Percentiles rank a stretch among this genome's conserved stretches.
phyloP scores from a whole-genome alignment of 495 filamentous ascomycete species.

The Neurospora sp. region DNA sequence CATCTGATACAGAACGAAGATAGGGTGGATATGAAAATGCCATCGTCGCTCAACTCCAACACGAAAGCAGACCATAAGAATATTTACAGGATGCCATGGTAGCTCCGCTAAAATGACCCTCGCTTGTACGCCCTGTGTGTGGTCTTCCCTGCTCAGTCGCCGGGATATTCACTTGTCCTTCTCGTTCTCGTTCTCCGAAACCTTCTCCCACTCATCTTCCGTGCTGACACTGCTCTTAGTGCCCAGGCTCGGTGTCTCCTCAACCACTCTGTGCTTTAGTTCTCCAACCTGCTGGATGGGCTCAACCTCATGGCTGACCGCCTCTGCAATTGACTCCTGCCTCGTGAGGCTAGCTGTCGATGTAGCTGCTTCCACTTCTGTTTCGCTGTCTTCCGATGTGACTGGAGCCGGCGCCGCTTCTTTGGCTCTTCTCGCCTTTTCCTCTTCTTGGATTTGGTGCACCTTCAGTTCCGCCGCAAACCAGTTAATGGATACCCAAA shows the following conservation, averaged over 20 bases:
- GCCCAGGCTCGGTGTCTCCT: conserved; percentile 17
- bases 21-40: neutral
- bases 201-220: conserved; percentile 51
- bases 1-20: neutral
- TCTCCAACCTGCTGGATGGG: conserved; percentile 25
- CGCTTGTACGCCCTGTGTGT: neutral
- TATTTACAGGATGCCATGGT: neutral
- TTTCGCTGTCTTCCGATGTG: conserved; percentile 35
- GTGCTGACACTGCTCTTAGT: conserved; percentile 40
- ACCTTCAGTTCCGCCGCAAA: conserved; percentile 71
- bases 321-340: conserved; percentile 7
- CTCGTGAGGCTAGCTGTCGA: conserved; percentile 17
- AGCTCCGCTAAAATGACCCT: neutral
- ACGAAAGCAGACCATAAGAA: neutral
- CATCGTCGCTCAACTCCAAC: neutral
- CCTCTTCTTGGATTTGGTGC: conserved; percentile 54
- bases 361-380: conserved; percentile 38
- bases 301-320: conserved; percentile 29
- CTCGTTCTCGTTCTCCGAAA: conserved; percentile 47
- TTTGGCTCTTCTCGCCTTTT: conserved; percentile 37
- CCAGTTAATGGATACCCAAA: conserved; percentile 96
- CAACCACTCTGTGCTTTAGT: conserved; percentile 28
- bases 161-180: conserved; percentile 31
- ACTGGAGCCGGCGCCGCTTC: conserved; percentile 14
- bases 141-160: neutral